These are phyloP conservation scores for Pistacia integerrima DNA, from an alignment of 345 rosid genomes.

Conservation along the genomic window DNA sequence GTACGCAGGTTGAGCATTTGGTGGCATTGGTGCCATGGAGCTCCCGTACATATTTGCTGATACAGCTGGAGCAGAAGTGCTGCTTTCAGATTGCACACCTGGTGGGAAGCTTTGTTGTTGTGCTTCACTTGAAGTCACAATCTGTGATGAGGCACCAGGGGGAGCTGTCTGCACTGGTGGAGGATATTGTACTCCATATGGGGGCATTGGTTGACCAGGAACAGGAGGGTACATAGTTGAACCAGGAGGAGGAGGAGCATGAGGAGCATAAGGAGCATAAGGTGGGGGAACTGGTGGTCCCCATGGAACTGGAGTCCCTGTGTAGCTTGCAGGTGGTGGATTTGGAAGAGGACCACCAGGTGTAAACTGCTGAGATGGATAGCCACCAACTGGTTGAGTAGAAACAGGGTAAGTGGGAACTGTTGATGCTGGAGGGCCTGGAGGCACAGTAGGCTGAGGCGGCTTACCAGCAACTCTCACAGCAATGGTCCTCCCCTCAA, in stretches of 20 bases:
- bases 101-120: conserved; percentile 87
- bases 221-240: conserved; percentile 61
- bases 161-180: conserved; percentile 70
- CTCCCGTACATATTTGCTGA: conserved; percentile 57
- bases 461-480: conserved; percentile 97
- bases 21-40: conserved; percentile 44
- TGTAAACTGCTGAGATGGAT: conserved; percentile 77
- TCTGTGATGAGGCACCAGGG: conserved; percentile 58
- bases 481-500: conserved; percentile 88
- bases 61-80: conserved; percentile 50
- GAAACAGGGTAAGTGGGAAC: conserved; percentile 67
- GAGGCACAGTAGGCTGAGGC: conserved; percentile 79
- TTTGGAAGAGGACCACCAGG: conserved; percentile 71
- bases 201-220: conserved; percentile 91
- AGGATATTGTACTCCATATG: conserved; percentile 83
- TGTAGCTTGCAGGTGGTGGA: conserved; percentile 55
- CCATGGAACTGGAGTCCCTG: conserved; percentile 81
- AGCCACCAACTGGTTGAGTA: conserved; percentile 64
- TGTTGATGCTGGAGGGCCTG: conserved; percentile 66
- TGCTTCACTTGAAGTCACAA: conserved; percentile 58
- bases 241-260: conserved; percentile 78
- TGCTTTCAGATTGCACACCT: conserved; percentile 76
- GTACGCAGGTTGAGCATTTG: conserved; percentile 60
- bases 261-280: conserved; percentile 78
- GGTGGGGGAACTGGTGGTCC: conserved; percentile 82